Base-by-base conservation (phyloP, 1,139 yeast species). In the Blastobotrys raffinosifermentans region DNA sequence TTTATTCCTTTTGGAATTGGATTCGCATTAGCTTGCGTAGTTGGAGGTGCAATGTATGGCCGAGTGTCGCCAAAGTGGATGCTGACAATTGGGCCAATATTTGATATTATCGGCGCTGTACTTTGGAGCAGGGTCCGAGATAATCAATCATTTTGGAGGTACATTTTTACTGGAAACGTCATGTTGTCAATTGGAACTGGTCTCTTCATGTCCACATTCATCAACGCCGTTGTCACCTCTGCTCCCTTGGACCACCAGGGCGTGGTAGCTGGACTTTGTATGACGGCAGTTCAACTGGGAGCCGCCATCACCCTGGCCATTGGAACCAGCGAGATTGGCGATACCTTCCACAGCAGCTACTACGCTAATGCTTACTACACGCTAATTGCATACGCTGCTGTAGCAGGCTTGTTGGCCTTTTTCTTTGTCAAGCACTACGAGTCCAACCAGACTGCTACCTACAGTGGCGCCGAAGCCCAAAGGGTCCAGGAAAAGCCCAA, bases 191-290 rank as follows among this genome's bases (percentile, higher is more conserved):
- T 42, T 19, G 52, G 48, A 13, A 26, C 43, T 10, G 53, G 51
- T 9, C 31, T 46, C 16, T 49, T 37, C 33, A 41, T 49, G 41
- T 35, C 51, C 17, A 45, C 49, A 4, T 48, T 43, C 29, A 27
- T 48, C 14, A 47, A 45, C 25, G 49, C 49, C 3, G 46, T 58
- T 4, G 43, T 58, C 26, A 38, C 46, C 2, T 31, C 48, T 11
- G 58, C 66, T 4, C 66, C 67, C 4, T 31, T 52, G 9, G 58
- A 58, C 34, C 46, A 59, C 22, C 67, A 62, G 39, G 64, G 65
- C 2, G 46, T 51, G 8, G 59, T 61, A 4, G 44, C 51, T 16
- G 67, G 63, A 5, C 48, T 61, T 15, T 51, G 49, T 37, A 55
- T 51, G 37, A 52, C 64, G 1, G 39, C 47, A 21, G 55, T 56